These are phyloP conservation scores for Suillus subalutaceus DNA, from an alignment of 768 basidiomycete genomes.

Conservation along the genomic window DNA sequence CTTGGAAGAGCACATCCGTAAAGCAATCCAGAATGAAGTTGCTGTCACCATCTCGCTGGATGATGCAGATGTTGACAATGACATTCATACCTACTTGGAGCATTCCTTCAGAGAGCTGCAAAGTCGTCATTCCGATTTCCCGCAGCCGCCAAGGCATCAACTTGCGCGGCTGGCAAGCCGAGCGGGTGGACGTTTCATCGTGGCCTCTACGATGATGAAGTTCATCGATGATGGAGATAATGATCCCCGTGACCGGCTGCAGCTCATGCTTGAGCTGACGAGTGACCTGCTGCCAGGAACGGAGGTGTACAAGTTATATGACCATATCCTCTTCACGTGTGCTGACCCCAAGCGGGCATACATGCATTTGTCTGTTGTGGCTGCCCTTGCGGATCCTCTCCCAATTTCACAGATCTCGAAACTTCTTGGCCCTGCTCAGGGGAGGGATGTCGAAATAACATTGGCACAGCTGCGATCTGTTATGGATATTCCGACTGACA, in stretches of 20 bases:
- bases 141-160: neutral
- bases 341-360: neutral
- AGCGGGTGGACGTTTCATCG: neutral
- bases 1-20: neutral
- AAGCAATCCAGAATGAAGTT: neutral
- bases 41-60: neutral
- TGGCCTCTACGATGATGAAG: neutral
- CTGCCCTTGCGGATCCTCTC: neutral
- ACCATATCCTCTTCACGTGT: neutral
- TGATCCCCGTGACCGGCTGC: neutral
- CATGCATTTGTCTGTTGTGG: neutral
- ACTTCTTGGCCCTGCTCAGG: neutral
- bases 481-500: neutral
- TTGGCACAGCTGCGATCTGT: neutral
- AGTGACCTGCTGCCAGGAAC: neutral
- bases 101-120: neutral
- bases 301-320: neutral
- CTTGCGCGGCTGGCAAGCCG: neutral
- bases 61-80: neutral
- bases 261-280: neutral
- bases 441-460: neutral
- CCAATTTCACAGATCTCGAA: constrained; percentile 1
- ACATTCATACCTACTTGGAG: neutral
- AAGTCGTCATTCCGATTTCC: neutral
- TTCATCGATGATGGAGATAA: neutral